Evolutionary conservation across 192 early-diverging fungal species (phyloP), one percentile per base, ranked within the genome.

Genomic region (Entomortierella chlamydospora): DNA sequence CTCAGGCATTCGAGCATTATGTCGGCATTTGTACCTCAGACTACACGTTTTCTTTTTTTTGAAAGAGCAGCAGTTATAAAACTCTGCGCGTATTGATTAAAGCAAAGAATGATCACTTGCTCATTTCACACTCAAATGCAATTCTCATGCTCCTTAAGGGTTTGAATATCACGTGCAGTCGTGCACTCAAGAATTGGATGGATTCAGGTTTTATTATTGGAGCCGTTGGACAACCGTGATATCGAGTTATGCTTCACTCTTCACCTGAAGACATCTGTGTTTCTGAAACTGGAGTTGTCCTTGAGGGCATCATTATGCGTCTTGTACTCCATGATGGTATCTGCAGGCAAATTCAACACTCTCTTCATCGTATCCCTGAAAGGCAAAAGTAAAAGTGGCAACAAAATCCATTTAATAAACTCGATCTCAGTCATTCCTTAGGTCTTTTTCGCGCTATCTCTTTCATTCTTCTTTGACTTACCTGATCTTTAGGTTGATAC

Each of bases 271-370:
- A 91, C 83, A 65, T 95, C 94, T 2, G 95, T 92, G 73, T 93
- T 93, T 53, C 93, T 87, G 84, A 95, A 97, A 78, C 90, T 93
- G 6, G 92, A 93, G 73, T 93, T 94, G 77, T 95, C 94, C 78
- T 91, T 91, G 59, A 97, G 81, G 22, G 94, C 92, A 67, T 92
- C 91, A 62, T 93, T 92, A 80, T 98, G 96, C 9, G 94, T 93
- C 87, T 98, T 98, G 83, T 98, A 98, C 65, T 98, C 96, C 89
- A 98, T 93, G 31, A 93, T 85, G 53, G 93, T 93, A 39, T 95
- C 94, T 22, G 88, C 60, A 2, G 97, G 97, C n/a, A 98, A 81
- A 49, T 89, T 91, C 72, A 98, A 82, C 15, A 94, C 88, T 41
- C 86, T 81, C 79, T 97, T 98, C 83, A 98, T 89, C 20, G 93